Evolutionary conservation across 1,284 basidiomycete species (phyloP).

Genomic region (Austroboletus novae-zelandiae): DNA sequence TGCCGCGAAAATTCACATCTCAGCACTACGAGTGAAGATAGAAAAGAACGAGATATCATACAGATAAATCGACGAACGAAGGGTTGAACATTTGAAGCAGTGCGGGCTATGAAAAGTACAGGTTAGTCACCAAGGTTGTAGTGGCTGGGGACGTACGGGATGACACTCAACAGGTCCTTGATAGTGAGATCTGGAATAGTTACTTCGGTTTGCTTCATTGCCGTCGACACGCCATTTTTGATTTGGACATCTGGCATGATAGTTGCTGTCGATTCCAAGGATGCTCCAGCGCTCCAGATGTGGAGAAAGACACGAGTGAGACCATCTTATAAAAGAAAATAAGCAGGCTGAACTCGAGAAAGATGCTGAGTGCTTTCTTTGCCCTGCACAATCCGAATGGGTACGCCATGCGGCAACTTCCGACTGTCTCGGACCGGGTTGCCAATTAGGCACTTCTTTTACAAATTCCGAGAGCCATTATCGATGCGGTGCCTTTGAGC

Average conservation of each 20-base stretch:
- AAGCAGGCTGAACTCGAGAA: too few species aligned
- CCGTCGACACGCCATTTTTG: slow-evolving; percentile 19
- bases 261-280: slow-evolving; percentile 12
- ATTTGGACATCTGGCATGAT: slow-evolving; percentile 19
- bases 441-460: too few species aligned
- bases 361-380: too few species aligned
- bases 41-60: slow-evolving; percentile 24
- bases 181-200: slow-evolving; percentile 80
- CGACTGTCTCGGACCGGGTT: too few species aligned
- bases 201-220: slow-evolving; percentile 60
- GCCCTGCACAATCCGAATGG: too few species aligned
- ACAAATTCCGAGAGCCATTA: too few species aligned
- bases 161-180: slow-evolving; percentile 83
- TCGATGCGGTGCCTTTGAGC: too few species aligned
- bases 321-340: too few species aligned
- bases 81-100: slow-evolving; percentile 90
- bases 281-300: background rate
- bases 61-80: slow-evolving; percentile 86
- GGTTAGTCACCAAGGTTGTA: background rate
- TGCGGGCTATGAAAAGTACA: slow-evolving; percentile 55
- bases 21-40: slow-evolving; percentile 21
- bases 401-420: too few species aligned
- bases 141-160: slow-evolving; percentile 64
- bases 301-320: too few species aligned
- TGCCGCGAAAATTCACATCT: slow-evolving; percentile 31